Conservation (phyloP, 257 asterid species). For the Salvia splendens region DNA sequence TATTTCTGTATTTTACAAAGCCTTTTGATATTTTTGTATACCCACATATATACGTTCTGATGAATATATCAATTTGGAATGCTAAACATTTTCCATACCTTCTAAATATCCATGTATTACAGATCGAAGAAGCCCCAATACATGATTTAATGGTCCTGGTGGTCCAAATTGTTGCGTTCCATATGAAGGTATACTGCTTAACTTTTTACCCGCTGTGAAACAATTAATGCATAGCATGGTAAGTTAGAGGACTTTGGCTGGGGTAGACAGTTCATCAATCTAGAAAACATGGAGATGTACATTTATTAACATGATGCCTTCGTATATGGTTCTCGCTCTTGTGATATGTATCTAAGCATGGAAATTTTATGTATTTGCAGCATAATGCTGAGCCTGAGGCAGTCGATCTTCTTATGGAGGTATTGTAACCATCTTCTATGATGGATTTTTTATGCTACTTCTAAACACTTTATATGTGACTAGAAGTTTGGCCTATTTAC, state of each 20-base stretch:
- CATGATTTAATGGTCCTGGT: slow-evolving; percentile 89
- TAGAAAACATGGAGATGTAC: background rate
- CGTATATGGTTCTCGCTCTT: slow-evolving; percentile 12
- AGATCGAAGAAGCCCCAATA: slow-evolving; percentile 59
- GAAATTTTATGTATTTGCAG: slow-evolving; percentile 51
- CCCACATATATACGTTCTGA: background rate
- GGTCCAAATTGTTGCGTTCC: slow-evolving; percentile 85
- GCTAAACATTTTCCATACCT: slow-evolving; percentile 3
- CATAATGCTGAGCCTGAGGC: slow-evolving; percentile 97
- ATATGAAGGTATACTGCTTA: slow-evolving; percentile 71
- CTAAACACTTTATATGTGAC: slow-evolving; percentile 2
- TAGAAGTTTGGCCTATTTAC: slow-evolving; percentile 4
- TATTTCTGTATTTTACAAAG: background rate
- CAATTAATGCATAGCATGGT: background rate
- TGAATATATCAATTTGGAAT: background rate
- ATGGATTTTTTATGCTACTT: slow-evolving; percentile 8
- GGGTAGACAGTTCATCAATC: background rate
- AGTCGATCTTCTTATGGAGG: slow-evolving; percentile 84
- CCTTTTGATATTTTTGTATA: background rate
- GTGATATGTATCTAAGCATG: slow-evolving; percentile 21
- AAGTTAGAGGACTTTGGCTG: slow-evolving; percentile 22
- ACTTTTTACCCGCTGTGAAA: background rate
- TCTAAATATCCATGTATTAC: slow-evolving; percentile 31
- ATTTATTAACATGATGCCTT: background rate
- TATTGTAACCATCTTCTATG: slow-evolving; percentile 27